Evolutionary conservation across 352 stramenopile genomes (phyloP), one percentile per base, ranked within the genome.

Genomic region (Phytophthora cryptogea): DNA sequence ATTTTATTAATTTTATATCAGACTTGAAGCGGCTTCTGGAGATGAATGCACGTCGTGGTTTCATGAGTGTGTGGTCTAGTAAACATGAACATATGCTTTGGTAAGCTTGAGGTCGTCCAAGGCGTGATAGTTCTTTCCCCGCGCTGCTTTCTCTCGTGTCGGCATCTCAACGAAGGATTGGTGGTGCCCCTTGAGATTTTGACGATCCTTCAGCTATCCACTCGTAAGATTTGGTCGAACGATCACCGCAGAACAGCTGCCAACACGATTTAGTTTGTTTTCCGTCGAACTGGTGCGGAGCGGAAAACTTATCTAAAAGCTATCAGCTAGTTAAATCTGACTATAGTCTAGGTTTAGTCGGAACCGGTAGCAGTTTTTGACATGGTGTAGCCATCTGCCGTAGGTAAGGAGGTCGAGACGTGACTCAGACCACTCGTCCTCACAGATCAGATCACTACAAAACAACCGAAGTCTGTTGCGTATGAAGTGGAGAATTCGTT

Each of bases 1-100:
- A n/a, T n/a, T n/a, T n/a, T n/a, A n/a, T n/a, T n/a, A n/a, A n/a
- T n/a, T n/a, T n/a, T n/a, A n/a, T 23, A 36, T 7, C 14, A 4
- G 42, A 36, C 26, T 5, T 49, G 26, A 13, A 35, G 27, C 23
- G 27, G 9, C 11, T 49, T 9, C 26, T 49, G 8, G 5, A 35
- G 13, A 36, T 49, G 13, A 49, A 49, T 49, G 42, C 42, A 8
- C 27, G 26, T 5, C 42, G 42, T 11, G 42, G 42, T 33, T 33
- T 33, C 8, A 33, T 33, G 30, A 8, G 30, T 33, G 8, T 33
- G 30, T 33, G 30, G 30, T 33, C 5, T 8, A 33, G 30, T 8
- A 42, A 5, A 42, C 10, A 8, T 10, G 0, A n/a, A 42, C n/a
- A 5, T 23, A 42, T 4, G 5, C 14, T 8, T 23, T 42, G 9